Conservation (phyloP, 805 yeast species). For the Kluyveromyces starmeri region DNA sequence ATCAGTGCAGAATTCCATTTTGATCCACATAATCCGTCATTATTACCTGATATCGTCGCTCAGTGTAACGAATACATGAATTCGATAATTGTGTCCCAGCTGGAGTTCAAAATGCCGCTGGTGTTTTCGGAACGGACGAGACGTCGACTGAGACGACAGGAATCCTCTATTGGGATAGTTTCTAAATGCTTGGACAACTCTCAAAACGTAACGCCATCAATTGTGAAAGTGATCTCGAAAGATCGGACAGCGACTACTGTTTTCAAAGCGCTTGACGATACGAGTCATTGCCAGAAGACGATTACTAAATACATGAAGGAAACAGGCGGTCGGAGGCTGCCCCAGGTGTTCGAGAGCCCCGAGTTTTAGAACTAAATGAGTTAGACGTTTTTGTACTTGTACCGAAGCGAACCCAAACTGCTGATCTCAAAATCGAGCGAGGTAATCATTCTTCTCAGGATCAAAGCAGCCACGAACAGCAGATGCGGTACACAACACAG, state of each 20-base stretch:
- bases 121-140: constrained; percentile 24
- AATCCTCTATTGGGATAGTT: constrained; percentile 18
- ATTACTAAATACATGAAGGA: background rate
- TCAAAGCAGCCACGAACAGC: constrained; percentile 14
- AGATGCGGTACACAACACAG: constrained; percentile 21
- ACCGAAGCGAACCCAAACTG: constrained; percentile 20
- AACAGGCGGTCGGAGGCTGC: background rate
- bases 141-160: constrained; percentile 15
- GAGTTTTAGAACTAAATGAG: background rate
- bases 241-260: constrained; percentile 20
- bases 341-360: background rate
- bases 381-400: constrained; percentile 27
- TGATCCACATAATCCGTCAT: background rate
- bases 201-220: constrained; percentile 17
- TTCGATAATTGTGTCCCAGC: constrained; percentile 25
- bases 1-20: constrained; percentile 5
- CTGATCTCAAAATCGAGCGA: constrained; percentile 19
- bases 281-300: constrained; percentile 2
- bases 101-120: constrained; percentile 30
- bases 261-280: constrained; percentile 11
- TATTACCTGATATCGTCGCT: constrained; percentile 2
- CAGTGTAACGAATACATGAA: constrained; percentile 22
- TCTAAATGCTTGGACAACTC: constrained; percentile 21
- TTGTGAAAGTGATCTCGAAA: constrained; percentile 12
- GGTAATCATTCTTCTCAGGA: constrained; percentile 16